phyloP scores from a whole-genome alignment of 2,329 filamentous ascomycete species.

The Coniochaeta ligniaria region DNA sequence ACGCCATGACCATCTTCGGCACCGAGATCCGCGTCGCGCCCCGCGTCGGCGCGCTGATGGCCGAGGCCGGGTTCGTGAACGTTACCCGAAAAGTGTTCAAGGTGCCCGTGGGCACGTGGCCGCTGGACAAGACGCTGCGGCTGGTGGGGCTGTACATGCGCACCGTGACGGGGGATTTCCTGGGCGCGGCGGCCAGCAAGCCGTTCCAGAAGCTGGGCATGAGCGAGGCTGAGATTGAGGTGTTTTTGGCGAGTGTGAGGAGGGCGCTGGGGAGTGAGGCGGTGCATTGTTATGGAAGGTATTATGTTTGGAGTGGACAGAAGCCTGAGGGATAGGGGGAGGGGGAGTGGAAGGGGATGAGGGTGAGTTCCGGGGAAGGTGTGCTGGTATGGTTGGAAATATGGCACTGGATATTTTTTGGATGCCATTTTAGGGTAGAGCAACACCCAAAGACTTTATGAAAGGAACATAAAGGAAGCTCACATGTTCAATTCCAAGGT shows the following conservation, averaged over 20 bases:
- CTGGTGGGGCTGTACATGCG: constrained; percentile 28
- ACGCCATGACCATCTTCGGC: constrained; percentile 20
- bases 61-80: constrained; percentile 30
- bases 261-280: constrained; percentile 21
- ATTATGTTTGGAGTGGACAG: constrained; percentile 27
- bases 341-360: neutral
- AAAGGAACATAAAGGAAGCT: too few relatives aligned
- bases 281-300: constrained; percentile 29
- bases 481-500: too few relatives aligned
- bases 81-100: constrained; percentile 26
- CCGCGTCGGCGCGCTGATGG: constrained; percentile 20
- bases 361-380: too few relatives aligned
- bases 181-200: constrained; percentile 24
- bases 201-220: constrained; percentile 17
- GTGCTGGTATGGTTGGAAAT: neutral
- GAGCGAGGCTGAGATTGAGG: constrained; percentile 4
- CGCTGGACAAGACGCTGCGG: constrained; percentile 25
- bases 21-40: constrained; percentile 19
- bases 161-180: constrained; percentile 22
- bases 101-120: constrained; percentile 33
- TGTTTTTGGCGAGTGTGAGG: constrained; percentile 2
- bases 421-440: too few relatives aligned
- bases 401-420: too few relatives aligned
- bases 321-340: constrained; percentile 16
- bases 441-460: too few relatives aligned